Evolutionary conservation across 805 yeast species (phyloP).

Genomic region (Sugiyamaella marilandica): DNA sequence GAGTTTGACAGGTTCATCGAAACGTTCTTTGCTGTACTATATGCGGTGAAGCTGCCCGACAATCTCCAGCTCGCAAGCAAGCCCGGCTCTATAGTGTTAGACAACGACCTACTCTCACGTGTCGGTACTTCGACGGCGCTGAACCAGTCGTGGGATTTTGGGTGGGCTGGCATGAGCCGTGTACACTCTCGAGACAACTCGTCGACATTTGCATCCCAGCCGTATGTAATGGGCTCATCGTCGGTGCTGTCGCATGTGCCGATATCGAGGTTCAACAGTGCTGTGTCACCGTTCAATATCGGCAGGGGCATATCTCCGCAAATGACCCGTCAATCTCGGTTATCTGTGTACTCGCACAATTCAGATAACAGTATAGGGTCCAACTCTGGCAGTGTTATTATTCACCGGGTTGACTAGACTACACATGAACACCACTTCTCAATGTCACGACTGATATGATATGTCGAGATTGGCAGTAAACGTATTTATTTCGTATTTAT

Average conservation of each 20-base stretch:
- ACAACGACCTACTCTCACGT: neutral
- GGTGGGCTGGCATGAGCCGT: neutral
- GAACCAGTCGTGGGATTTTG: neutral
- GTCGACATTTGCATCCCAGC: neutral
- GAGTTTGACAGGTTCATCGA: slow-evolving; percentile 60
- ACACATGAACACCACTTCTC: too few relatives aligned
- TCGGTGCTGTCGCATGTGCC: neutral
- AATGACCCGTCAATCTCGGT: neutral
- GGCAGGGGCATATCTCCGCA: neutral
- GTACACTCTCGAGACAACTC: neutral
- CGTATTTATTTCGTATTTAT: too few relatives aligned
- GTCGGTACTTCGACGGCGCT: neutral
- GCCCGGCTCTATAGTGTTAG: neutral
- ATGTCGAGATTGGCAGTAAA: too few relatives aligned
- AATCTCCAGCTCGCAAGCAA: neutral
- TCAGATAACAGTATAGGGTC: neutral
- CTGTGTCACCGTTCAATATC: slow-evolving; percentile 1
- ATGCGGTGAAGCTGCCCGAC: slow-evolving; percentile 16
- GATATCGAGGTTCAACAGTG: neutral
- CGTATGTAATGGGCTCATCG: neutral
- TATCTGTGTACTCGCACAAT: neutral
- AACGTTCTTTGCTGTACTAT: slow-evolving; percentile 17
- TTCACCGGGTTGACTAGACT: neutral
- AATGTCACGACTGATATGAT: too few relatives aligned
- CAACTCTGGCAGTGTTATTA: slow-evolving; percentile 7